Percentiles rank a stretch among this genome's conserved stretches.
These are phyloP conservation scores for Diaporthe sp. DNA, from an alignment of 2,329 filamentous ascomycete genomes.

Conservation along the genomic window DNA sequence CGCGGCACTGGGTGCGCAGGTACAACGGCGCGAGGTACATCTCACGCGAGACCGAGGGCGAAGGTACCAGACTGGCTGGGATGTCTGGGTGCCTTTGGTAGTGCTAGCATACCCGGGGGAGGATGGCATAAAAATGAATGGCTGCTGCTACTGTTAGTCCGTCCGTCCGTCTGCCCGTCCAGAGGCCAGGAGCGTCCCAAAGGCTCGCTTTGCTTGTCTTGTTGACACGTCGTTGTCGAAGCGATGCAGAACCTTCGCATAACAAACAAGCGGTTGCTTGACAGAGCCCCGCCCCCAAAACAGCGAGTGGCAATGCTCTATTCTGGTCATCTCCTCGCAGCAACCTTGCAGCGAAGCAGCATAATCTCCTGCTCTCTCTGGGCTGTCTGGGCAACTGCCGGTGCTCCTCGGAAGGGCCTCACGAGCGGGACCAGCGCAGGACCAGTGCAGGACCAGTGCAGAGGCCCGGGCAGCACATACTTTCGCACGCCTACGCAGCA, in stretches of 20 bases:
- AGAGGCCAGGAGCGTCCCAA: neutral
- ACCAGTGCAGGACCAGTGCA: neutral
- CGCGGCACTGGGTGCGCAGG: neutral
- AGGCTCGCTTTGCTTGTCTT: constrained; percentile 12
- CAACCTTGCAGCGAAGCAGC: neutral
- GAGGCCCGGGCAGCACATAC: constrained; percentile 9
- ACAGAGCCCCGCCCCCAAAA: constrained; percentile 11
- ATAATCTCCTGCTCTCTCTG: neutral
- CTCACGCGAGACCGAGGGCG: neutral
- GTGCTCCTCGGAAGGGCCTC: neutral
- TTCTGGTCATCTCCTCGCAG: neutral
- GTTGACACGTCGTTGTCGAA: constrained; percentile 33
- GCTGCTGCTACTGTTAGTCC: constrained; percentile 16
- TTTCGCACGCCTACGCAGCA: constrained; percentile 13
- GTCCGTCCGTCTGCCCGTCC: neutral
- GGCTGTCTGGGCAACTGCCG: constrained; percentile 25
- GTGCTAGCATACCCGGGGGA: neutral
- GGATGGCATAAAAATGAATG: constrained; percentile 21
- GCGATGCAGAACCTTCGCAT: constrained; percentile 19
- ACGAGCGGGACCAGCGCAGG: neutral
- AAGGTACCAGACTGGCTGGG: neutral
- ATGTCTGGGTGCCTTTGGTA: neutral
- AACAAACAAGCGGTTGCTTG: constrained; percentile 15
- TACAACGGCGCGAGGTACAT: constrained; percentile 1
- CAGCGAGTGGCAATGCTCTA: constrained; percentile 19